Conservation (phyloP, 768 basidiomycete genomes). For the Termitomyces sp. region DNA sequence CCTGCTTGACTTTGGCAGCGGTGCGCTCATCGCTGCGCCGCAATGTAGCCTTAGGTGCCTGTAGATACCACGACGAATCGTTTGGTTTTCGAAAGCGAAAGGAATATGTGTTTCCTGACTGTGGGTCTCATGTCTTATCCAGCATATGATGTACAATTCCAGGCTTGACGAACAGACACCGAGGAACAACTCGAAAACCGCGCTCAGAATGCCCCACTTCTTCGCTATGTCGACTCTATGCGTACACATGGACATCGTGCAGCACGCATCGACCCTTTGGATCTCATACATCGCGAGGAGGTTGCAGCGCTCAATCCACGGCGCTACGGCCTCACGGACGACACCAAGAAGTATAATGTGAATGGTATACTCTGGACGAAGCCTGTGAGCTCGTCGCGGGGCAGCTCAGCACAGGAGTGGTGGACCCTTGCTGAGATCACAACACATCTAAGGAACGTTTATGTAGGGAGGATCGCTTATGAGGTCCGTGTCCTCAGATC, state of each 20-base stretch:
- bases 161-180: slow-evolving; percentile 41
- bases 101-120: slow-evolving; percentile 64
- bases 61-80: slow-evolving; percentile 59
- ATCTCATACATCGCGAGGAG: slow-evolving; percentile 81
- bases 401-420: neutral
- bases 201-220: slow-evolving; percentile 63
- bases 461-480: slow-evolving; percentile 83
- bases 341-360: slow-evolving; percentile 54
- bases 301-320: slow-evolving; percentile 67
- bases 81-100: slow-evolving; percentile 70
- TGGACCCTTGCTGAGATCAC: slow-evolving; percentile 61
- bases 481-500: slow-evolving; percentile 39
- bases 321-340: slow-evolving; percentile 69
- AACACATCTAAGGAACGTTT: slow-evolving; percentile 62
- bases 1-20: neutral
- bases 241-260: slow-evolving; percentile 84
- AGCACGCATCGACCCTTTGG: slow-evolving; percentile 82
- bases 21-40: slow-evolving; percentile 1
- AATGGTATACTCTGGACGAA: slow-evolving; percentile 81
- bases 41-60: slow-evolving; percentile 3
- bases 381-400: slow-evolving; percentile 13
- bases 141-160: neutral
- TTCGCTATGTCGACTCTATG: slow-evolving; percentile 87
- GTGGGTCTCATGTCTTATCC: slow-evolving; percentile 34
- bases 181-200: slow-evolving; percentile 63